These are phyloP conservation scores for Pseudogymnoascus sp. DNA, from an alignment of 2,329 filamentous ascomycete genomes.

Conservation along the genomic window DNA sequence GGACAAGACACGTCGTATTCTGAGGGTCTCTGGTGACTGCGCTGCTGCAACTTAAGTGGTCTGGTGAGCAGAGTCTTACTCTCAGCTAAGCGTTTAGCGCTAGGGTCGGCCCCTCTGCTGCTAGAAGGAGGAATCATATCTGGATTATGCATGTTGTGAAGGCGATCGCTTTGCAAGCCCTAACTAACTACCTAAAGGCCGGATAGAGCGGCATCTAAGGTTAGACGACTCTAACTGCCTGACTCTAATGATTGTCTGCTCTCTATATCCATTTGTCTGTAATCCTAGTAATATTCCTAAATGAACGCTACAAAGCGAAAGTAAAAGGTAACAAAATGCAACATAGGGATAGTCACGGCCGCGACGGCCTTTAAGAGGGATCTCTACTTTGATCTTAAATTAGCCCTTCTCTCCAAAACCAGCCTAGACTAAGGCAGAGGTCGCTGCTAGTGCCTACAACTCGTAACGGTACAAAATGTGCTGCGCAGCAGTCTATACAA, in stretches of 20 bases:
- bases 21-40: too few relatives aligned
- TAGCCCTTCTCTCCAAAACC: background rate
- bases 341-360: too few relatives aligned
- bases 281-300: background rate
- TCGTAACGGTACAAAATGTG: background rate
- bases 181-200: background rate
- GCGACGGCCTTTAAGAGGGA: too few relatives aligned
- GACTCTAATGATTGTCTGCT: background rate
- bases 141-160: background rate
- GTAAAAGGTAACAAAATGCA: background rate
- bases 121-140: too few relatives aligned
- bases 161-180: background rate
- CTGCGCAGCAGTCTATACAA: background rate
- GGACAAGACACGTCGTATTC: too few relatives aligned
- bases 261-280: background rate
- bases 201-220: background rate
- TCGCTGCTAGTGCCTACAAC: background rate
- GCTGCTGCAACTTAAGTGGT: too few relatives aligned
- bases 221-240: too few relatives aligned
- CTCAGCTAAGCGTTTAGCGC: too few relatives aligned
- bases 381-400: background rate
- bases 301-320: conserved; percentile 4
- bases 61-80: too few relatives aligned
- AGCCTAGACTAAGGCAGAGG: background rate
- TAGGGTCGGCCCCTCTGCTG: background rate